Evolutionary conservation across 495 filamentous ascomycete species (phyloP).

Genomic region (Achaetomiella virescens): DNA sequence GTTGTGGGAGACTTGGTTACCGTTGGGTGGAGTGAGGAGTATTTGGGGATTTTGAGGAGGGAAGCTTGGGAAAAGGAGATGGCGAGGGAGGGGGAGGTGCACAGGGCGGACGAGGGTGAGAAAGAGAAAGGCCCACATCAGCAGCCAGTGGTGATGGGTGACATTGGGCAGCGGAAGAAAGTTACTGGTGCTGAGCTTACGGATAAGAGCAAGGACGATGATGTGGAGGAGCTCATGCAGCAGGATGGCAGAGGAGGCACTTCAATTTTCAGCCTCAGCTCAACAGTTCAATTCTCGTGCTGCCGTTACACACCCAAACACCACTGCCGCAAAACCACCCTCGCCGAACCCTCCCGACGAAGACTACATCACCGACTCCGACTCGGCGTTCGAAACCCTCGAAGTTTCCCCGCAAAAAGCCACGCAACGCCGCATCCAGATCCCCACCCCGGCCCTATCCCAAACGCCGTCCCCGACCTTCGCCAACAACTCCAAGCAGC

Average conservation of each 20-base stretch:
- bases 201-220: neutral
- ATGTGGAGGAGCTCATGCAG: neutral
- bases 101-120: neutral
- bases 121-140: neutral
- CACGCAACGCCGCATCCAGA: neutral
- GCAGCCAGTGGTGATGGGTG: neutral
- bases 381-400: constrained; percentile 13
- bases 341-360: neutral
- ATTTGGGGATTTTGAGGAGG: constrained; percentile 19
- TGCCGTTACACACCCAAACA: neutral
- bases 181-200: neutral
- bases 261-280: too few species aligned
- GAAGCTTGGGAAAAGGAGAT: constrained; percentile 2
- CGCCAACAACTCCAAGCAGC: constrained; percentile 5
- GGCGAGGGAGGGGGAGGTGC: constrained; percentile 7
- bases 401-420: neutral
- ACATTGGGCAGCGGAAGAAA: neutral
- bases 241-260: constrained; percentile 7
- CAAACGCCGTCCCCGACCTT: neutral
- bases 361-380: constrained; percentile 17
- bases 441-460: neutral
- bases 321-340: too few species aligned
- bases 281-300: too few species aligned
- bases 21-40: constrained; percentile 36
- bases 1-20: constrained; percentile 35